These are phyloP conservation scores for Didymella pinodella DNA, from an alignment of 2,329 filamentous ascomycete genomes.

Conservation along the genomic window DNA sequence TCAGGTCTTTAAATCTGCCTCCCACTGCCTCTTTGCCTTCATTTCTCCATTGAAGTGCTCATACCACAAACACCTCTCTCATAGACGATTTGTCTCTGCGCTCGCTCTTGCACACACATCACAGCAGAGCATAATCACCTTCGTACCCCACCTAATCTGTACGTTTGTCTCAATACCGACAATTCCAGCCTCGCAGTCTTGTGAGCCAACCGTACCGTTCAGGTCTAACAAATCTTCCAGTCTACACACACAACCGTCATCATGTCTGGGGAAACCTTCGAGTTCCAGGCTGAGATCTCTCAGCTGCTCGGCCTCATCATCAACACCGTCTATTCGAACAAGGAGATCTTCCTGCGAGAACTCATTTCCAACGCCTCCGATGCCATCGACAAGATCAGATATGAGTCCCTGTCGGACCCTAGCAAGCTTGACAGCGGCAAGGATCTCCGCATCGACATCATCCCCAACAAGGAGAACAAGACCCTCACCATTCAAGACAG, in stretches of 20 bases:
- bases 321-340: slow-evolving; percentile 99
- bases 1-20: slow-evolving; percentile 3
- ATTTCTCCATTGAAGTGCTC: slow-evolving; percentile 39
- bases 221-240: slow-evolving; percentile 25
- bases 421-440: slow-evolving; percentile 97
- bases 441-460: slow-evolving; percentile 98
- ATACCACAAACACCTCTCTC: slow-evolving; percentile 19
- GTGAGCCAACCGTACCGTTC: slow-evolving; percentile 12
- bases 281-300: slow-evolving; percentile 99
- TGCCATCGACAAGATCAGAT: slow-evolving; percentile 99
- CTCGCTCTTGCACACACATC: slow-evolving; percentile 31
- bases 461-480: slow-evolving; percentile 96
- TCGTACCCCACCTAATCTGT: slow-evolving; percentile 35
- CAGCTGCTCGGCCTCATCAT: slow-evolving; percentile 99
- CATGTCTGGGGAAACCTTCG: slow-evolving; percentile 94
- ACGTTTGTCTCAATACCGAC: slow-evolving; percentile 29
- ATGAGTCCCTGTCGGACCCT: slow-evolving; percentile 96
- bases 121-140: slow-evolving; percentile 33
- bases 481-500: slow-evolving; percentile 96
- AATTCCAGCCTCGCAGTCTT: slow-evolving; percentile 20
- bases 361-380: slow-evolving; percentile 98
- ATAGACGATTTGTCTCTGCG: slow-evolving; percentile 35
- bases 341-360: slow-evolving; percentile 99
- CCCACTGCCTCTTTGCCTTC: slow-evolving; percentile 29
- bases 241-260: slow-evolving; percentile 50